Percentiles rank a stretch among this genome's conserved stretches.
Conservation (phyloP, 768 basidiomycete species). For the Lyophyllum atratum region DNA sequence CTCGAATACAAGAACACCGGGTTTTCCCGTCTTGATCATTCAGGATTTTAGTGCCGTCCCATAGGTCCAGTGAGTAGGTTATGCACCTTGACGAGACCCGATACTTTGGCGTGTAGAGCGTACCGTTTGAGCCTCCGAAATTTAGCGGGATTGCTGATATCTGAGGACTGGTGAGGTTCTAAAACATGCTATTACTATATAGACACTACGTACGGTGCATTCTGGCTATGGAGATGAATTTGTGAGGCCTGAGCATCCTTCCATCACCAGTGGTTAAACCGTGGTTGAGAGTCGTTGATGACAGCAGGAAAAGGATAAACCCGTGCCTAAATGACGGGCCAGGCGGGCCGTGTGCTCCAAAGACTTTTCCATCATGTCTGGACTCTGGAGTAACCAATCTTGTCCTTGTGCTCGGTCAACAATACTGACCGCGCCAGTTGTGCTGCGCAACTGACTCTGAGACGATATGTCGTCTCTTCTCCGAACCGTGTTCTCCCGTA, state of each 20-base stretch:
- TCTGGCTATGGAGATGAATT: conserved; percentile 38
- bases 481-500: conserved; percentile 51
- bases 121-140: conserved; percentile 42
- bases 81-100: conserved; percentile 42
- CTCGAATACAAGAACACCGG: conserved; percentile 45
- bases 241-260: conserved; percentile 12
- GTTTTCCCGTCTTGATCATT: conserved; percentile 36
- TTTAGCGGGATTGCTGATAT: conserved; percentile 41
- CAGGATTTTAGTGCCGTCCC: neutral
- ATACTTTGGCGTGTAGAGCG: conserved; percentile 36
- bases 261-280: neutral
- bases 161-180: conserved; percentile 16
- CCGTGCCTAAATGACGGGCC: too few relatives aligned
- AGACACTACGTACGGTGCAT: conserved; percentile 41
- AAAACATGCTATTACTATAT: neutral
- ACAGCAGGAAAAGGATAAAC: too few relatives aligned
- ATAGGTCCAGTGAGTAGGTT: neutral
- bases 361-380: too few relatives aligned
- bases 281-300: too few relatives aligned
- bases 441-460: too few relatives aligned
- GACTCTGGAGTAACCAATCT: too few relatives aligned
- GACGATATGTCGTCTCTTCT: conserved; percentile 30
- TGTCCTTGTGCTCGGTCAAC: too few relatives aligned
- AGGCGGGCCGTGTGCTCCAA: too few relatives aligned
- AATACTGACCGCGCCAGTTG: too few relatives aligned